These are phyloP conservation scores for Artemisia argyi DNA, from an alignment of 129 eudicot species.

Conservation along the genomic window DNA sequence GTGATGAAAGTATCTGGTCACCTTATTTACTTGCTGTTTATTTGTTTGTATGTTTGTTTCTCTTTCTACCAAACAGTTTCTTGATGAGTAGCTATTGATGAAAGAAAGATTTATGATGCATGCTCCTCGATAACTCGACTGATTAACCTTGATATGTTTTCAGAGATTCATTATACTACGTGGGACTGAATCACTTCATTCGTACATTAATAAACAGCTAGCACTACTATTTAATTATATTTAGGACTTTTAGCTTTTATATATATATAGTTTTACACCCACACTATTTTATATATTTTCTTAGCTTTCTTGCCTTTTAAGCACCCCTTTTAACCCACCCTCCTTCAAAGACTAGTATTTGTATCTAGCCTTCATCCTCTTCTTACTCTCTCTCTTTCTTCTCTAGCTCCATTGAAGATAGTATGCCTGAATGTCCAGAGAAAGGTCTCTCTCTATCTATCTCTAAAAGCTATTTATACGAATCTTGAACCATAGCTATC, in stretches of 20 bases:
- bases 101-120: constrained; percentile 29
- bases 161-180: constrained; percentile 30
- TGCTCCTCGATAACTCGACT: constrained; percentile 15
- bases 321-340: constrained; percentile 45
- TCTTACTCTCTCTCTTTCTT: constrained; percentile 23
- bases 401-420: constrained; percentile 32
- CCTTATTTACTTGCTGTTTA: constrained; percentile 2
- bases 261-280: constrained; percentile 32
- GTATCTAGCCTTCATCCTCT: constrained; percentile 19
- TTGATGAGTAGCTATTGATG: constrained; percentile 29
- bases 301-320: constrained; percentile 52
- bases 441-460: constrained; percentile 39
- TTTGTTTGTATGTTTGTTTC: background rate
- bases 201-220: constrained; percentile 41
- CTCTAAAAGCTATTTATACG: background rate
- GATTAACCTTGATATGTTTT: constrained; percentile 22
- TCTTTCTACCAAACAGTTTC: constrained; percentile 27
- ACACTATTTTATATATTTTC: constrained; percentile 5
- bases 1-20: constrained; percentile 35
- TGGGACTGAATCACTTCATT: constrained; percentile 39
- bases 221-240: constrained; percentile 5
- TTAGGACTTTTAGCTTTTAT: constrained; percentile 11
- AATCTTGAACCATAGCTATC: constrained; percentile 4
- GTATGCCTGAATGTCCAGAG: constrained; percentile 74
- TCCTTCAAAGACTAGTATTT: constrained; percentile 35